A percentile compares a stretch with the other conserved stretches of the same genome.
phyloP scores from a whole-genome alignment of 164 flowering plant species.

The Vitis cinerea region DNA sequence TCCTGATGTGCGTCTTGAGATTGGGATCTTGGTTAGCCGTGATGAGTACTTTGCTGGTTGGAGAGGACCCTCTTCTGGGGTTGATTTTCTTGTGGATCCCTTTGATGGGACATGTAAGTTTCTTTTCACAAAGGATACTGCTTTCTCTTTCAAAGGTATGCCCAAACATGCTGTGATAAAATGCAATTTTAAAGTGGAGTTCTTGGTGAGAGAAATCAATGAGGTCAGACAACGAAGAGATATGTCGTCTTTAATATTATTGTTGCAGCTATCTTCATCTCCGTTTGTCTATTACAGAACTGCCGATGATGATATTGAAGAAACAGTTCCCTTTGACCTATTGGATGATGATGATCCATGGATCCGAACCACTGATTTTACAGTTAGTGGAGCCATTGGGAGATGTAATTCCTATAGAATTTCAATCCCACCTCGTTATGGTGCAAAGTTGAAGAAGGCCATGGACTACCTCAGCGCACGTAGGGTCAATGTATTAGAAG shows the following conservation, averaged over 20 bases:
- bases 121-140: constrained; percentile 59
- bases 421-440: constrained; percentile 63
- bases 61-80: constrained; percentile 66
- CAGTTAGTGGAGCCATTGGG: constrained; percentile 76
- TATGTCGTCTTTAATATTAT: constrained; percentile 27
- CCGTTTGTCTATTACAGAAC: constrained; percentile 79
- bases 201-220: constrained; percentile 63
- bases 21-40: constrained; percentile 52
- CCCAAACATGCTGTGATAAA: constrained; percentile 46
- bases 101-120: constrained; percentile 72
- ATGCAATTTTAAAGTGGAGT: constrained; percentile 80
- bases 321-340: constrained; percentile 62
- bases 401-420: constrained; percentile 67
- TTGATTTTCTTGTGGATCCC: constrained; percentile 79
- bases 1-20: constrained; percentile 45
- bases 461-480: constrained; percentile 45
- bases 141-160: constrained; percentile 54
- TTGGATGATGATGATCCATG: constrained; percentile 96
- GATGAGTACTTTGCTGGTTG: constrained; percentile 69
- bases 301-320: constrained; percentile 83
- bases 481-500: constrained; percentile 34
- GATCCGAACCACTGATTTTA: constrained; percentile 93
- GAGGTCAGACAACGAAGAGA: constrained; percentile 41
- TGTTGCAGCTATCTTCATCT: constrained; percentile 70
- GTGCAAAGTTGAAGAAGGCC: constrained; percentile 43